Evolutionary conservation across 2,329 filamentous ascomycete species (phyloP), one percentile per base, ranked within the genome.

Genomic region (Ceratocystis cubensis): DNA sequence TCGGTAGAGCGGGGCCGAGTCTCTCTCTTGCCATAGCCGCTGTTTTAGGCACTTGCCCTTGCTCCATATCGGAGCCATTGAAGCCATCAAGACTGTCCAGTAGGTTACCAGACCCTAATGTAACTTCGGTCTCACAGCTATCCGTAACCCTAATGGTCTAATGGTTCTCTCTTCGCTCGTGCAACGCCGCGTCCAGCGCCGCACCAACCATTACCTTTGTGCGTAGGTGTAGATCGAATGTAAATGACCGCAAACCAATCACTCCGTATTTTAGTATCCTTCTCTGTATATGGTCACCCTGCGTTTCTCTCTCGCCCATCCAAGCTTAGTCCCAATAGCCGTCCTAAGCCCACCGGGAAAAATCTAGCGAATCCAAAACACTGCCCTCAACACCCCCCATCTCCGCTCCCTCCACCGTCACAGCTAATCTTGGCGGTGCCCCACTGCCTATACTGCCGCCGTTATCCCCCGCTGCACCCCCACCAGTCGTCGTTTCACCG

Each of bases 381-480:
- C 78, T 45, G 61, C 41, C 45, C 66, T 61, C 50, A 41, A 59
- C 62, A 41, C 61, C 20, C 56, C 72, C 75, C 30, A 78, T 73
- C 71, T 86, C 84, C 1, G 82, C 81, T 66, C 82, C 82, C 65
- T 81, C 81, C 5, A 81, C 81, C 10, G 79, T 80, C 28, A 80
- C 81, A 22, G 77, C 20, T 30, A 59, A n/a, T n/a, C 56, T 28
- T 25, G 56, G 56, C 3, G 25, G 56, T 66, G 45, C 53, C 53
- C 53, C 10, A 44, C 50, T 2, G 73, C 76, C 30, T 78, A 73
- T 71, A 86, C 84, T 1, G 82, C 81, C 66, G 82, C 81, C 66
- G 81, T 81, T 5, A 80, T 81, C 10, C 78, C 80, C 37, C 79
- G 81, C 28, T 76, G 78, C 69, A 79, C 80, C 28, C 79, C 81